A percentile compares a stretch with the other conserved stretches of the same genome.
Evolutionary conservation across 306 rosid species (phyloP).

Genomic region (Acacia melanoxylon): DNA sequence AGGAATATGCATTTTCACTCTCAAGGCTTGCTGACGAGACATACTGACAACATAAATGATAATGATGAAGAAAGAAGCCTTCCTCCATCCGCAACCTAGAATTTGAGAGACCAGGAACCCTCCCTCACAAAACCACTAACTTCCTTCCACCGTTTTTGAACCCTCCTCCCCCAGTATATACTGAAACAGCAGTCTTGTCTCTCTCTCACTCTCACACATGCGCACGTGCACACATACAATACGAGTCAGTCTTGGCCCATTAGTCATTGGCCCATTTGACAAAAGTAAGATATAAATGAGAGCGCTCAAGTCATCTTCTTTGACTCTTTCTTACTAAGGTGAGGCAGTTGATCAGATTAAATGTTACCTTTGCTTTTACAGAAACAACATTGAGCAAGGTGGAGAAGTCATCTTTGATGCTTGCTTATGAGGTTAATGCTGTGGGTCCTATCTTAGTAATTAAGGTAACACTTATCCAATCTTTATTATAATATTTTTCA

Average conservation of each 20-base stretch:
- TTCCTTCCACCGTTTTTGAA: neutral
- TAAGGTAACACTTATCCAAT: constrained; percentile 60
- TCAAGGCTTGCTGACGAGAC: neutral
- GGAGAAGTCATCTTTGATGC: constrained; percentile 79
- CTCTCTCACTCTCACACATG: neutral
- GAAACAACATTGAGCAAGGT: constrained; percentile 85
- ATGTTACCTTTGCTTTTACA: constrained; percentile 46
- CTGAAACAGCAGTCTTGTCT: too few relatives aligned
- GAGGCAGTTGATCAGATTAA: constrained; percentile 23
- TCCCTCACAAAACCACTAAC: neutral
- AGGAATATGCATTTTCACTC: neutral
- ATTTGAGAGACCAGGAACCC: neutral
- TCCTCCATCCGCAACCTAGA: neutral
- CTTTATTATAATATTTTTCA: neutral
- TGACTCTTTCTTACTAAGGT: constrained; percentile 6
- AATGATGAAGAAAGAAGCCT: neutral
- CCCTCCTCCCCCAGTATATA: neutral
- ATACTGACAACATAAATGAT: neutral
- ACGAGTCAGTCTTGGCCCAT: neutral
- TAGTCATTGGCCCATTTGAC: neutral
- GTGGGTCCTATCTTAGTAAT: constrained; percentile 89
- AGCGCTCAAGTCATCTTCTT: neutral
- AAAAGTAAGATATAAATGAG: neutral
- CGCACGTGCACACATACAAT: neutral
- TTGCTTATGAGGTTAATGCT: constrained; percentile 85